Evolutionary conservation across 352 stramenopile species (phyloP), one percentile per base, ranked within the genome.

Genomic region (Pythium utonaiense): DNA sequence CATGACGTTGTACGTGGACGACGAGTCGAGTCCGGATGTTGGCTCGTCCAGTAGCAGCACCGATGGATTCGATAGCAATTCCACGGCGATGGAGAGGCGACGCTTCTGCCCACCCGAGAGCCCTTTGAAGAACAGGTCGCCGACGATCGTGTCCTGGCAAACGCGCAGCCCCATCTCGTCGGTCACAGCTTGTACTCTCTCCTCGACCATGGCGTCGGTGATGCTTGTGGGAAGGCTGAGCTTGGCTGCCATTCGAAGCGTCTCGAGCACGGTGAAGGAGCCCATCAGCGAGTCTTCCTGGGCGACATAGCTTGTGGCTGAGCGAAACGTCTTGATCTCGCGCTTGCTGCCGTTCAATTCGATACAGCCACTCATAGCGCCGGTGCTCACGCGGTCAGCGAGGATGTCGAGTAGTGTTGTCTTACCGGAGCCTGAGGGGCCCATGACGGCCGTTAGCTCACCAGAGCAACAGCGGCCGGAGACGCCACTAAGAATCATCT

Each of bases 11-110:
- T 89, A 74, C 12, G 93, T 89, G 16, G 91, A 88, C 8, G 80
- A 89, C 16, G 85, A 78, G 69, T 98, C 95, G n/a, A 98, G 72
- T 0, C 91, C 89, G 7, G 77, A 95, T 0, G 93, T 98, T 3
- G 95, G 93, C 57, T 98, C 96, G 57, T 98, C 95, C 22, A 99
- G 72, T 24, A 99, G 86, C 33, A 99, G 60, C 28, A 98, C 70
- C 19, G 94, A 91, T 47, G 96, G 96, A 57, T 98, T 96, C 0
- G 89, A 85, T 0, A 98, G 86, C 33, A 99, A 67, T 72, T 99
- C 93, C 12, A 96, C 70, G 6, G 83, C 96, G 60, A 98, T 98
- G 2, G 87, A 89, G 19, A 98, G 76, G n/a, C 95, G 69, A 60
- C 97, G 97, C 38, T 83, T 80, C 66, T 98, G 75, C 77, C 90